A percentile compares a stretch with the other conserved stretches of the same genome.
phyloP scores from a whole-genome alignment of 116 monocot genomes.

The Posidonia oceanica region DNA sequence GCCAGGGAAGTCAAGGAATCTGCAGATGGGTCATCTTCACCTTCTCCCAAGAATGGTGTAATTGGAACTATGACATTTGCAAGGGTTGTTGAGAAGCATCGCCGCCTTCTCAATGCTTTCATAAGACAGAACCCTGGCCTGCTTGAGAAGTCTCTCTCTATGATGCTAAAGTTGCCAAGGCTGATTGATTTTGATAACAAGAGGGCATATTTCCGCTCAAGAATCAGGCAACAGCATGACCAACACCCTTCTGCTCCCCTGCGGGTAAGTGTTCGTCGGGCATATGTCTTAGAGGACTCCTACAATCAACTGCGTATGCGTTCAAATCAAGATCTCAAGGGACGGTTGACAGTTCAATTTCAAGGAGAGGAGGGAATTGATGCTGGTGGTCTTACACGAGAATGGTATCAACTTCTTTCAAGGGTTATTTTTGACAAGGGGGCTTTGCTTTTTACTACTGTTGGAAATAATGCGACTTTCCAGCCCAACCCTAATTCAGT shows the following conservation, averaged over 20 bases:
- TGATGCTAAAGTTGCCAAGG: slow-evolving; percentile 90
- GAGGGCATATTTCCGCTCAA: slow-evolving; percentile 83
- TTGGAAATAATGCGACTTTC: slow-evolving; percentile 94
- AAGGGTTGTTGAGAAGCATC: slow-evolving; percentile 48
- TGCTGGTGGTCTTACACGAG: slow-evolving; percentile 96
- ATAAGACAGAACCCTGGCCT: slow-evolving; percentile 92
- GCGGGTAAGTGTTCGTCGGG: slow-evolving; percentile 86
- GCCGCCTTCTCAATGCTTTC: slow-evolving; percentile 81
- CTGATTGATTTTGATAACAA: slow-evolving; percentile 99
- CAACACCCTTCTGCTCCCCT: slow-evolving; percentile 90
- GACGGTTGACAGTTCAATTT: slow-evolving; percentile 91
- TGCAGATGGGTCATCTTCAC: slow-evolving; percentile 23
- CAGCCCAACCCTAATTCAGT: slow-evolving; percentile 99
- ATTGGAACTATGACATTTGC: slow-evolving; percentile 30
- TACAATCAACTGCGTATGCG: slow-evolving; percentile 95
- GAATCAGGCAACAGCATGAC: slow-evolving; percentile 98
- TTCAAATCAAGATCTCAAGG: slow-evolving; percentile 81
- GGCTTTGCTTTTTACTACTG: slow-evolving; percentile 95
- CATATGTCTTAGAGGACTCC: slow-evolving; percentile 93
- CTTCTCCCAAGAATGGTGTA: slow-evolving; percentile 15
- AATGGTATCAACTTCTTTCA: slow-evolving; percentile 93
- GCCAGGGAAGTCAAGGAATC: slow-evolving; percentile 53
- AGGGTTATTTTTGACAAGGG: slow-evolving; percentile 96
- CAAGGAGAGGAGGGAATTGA: slow-evolving; percentile 99
- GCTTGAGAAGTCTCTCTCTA: slow-evolving; percentile 94